Conservation (phyloP, 202 grass and related monocot genomes). For the Schoenoplectus tabernaemontani region DNA sequence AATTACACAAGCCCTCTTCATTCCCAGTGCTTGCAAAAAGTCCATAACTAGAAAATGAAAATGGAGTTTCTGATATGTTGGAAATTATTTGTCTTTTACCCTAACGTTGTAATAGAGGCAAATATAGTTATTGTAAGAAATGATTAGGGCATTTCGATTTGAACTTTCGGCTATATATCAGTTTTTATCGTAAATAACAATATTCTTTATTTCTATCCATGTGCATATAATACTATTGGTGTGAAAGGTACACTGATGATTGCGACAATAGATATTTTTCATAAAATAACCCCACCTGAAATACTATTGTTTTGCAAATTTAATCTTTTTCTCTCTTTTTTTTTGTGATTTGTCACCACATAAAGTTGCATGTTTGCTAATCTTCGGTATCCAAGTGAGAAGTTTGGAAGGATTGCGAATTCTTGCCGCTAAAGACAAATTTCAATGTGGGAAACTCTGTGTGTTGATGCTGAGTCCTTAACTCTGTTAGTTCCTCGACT, state of each 20-base stretch:
- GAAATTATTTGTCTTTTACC: not conserved
- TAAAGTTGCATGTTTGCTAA: constrained; percentile 91
- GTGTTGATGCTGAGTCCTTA: constrained; percentile 72
- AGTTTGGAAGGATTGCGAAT: constrained; percentile 81
- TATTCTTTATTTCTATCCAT: no score
- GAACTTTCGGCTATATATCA: not conserved
- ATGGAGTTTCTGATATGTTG: not conserved
- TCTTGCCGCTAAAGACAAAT: constrained; percentile 95
- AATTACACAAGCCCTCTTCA: not conserved
- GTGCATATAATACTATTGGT: not conserved
- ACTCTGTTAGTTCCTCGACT: constrained; percentile 81
- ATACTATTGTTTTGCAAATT: no score
- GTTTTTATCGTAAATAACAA: not conserved
- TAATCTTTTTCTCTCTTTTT: no score
- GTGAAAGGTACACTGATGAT: not conserved
- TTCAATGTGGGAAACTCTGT: constrained; percentile 99
- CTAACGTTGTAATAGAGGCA: not conserved
- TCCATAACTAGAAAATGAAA: constrained; percentile 1
- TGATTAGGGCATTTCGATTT: not conserved
- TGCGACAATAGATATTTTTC: not conserved
- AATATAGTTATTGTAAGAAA: not conserved
- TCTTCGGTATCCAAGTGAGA: constrained; percentile 83
- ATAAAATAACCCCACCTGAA: not conserved
- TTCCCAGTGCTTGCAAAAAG: not conserved
- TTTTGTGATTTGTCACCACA: constrained; percentile 27